Conservation (phyloP, 148 eudicot genomes). For the Persicaria tinctoria region DNA sequence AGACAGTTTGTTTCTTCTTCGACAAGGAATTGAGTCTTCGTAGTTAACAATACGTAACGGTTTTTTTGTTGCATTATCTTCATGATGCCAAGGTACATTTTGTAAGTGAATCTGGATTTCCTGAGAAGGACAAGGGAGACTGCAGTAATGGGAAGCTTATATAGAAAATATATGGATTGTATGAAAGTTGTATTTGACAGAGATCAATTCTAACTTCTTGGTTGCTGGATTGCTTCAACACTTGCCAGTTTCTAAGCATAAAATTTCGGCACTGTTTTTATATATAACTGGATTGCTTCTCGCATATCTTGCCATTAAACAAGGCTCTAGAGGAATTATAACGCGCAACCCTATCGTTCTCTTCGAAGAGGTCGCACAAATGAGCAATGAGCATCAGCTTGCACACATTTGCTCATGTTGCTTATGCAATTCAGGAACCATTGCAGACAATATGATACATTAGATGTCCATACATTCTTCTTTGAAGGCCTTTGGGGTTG, state of each 20-base stretch:
- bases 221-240: neutral
- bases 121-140: neutral
- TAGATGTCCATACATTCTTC: neutral
- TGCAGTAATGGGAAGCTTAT: neutral
- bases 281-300: neutral
- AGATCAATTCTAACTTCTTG: neutral
- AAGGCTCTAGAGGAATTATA: neutral
- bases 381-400: neutral
- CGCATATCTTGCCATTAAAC: neutral
- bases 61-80: neutral
- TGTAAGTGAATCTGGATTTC: conserved; percentile 2
- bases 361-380: neutral
- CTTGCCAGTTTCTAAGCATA: neutral
- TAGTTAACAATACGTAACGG: neutral
- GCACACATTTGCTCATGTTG: neutral
- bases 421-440: neutral
- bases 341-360: neutral
- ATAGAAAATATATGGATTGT: neutral
- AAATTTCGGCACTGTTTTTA: no score
- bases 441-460: neutral
- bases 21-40: neutral
- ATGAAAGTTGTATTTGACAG: no score
- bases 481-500: neutral
- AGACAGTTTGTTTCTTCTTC: neutral
- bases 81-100: neutral